These are phyloP conservation scores for Linnemannia zychae DNA, from an alignment of 192 early-diverging fungal species.

Conservation along the genomic window DNA sequence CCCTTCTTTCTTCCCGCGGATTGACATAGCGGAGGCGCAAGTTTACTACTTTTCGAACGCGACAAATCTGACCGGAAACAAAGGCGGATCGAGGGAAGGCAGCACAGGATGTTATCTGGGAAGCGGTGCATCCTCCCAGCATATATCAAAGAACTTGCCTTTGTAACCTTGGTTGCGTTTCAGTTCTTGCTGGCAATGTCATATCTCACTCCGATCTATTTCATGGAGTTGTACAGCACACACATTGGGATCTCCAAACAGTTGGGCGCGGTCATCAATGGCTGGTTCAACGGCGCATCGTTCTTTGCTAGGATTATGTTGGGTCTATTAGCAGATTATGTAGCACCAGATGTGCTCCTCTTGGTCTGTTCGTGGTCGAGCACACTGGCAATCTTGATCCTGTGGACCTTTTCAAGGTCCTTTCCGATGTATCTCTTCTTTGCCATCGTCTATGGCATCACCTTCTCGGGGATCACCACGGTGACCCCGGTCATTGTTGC, in stretches of 20 bases:
- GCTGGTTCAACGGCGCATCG: conserved; percentile 46
- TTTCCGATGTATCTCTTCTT: conserved; percentile 55
- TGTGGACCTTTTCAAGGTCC: conserved; percentile 63
- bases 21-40: conserved; percentile 13
- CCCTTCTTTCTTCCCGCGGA: background rate
- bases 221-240: conserved; percentile 40
- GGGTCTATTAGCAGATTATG: conserved; percentile 45
- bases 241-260: conserved; percentile 35
- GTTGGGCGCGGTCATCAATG: conserved; percentile 27
- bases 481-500: conserved; percentile 53
- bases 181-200: conserved; percentile 32
- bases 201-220: conserved; percentile 35
- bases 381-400: conserved; percentile 35
- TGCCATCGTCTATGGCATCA: conserved; percentile 56
- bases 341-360: conserved; percentile 49
- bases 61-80: background rate
- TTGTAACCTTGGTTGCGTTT: conserved; percentile 16
- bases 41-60: conserved; percentile 21
- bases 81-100: background rate
- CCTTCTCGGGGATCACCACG: conserved; percentile 60
- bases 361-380: conserved; percentile 29
- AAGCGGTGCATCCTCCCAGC: background rate
- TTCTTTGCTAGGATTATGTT: conserved; percentile 32
- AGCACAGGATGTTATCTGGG: background rate
- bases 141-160: conserved; percentile 11